Evolutionary conservation across 441 rosid genomes (phyloP), one percentile per base, ranked within the genome.

Genomic region (Viola pubescens): DNA sequence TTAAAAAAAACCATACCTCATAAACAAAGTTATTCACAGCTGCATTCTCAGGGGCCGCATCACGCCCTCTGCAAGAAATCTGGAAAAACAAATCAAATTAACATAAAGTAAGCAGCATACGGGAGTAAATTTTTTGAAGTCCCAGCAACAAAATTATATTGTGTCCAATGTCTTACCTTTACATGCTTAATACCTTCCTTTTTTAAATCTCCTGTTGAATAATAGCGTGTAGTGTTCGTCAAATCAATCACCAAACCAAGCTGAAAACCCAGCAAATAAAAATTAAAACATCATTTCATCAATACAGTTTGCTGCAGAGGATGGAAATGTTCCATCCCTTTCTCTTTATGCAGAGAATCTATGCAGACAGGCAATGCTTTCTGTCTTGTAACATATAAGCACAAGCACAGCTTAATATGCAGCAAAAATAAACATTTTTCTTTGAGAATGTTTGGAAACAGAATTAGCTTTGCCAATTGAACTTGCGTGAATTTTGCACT

Each of bases 161-260:
- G 41, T 8, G 4, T 37, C 7, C 11, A 55, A 34, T 6, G 26
- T 52, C 70, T 73, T 63, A 86, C 99, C 95, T 91, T 94, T 64
- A 94, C 88, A 73, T 94, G 79, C 75, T 94, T 90, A 63, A 94
- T 90, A 61, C 90, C 91, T 37, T 94, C 98, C 69, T 79, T 89
- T 84, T 85, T 87, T 80, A 94, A 75, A 72, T 91, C 98, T 40
- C 66, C 9, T 10, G 86, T 67, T 63, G 79, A 68, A 79, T 94
- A 94, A 82, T 94, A 91, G 52, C 95, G 95, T 42, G 78, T 73
- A 49, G 99, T 91, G 80, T 94, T 94, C 42, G 99, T 94, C 80
- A 94, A 77, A 86, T 94, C 99, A 66, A 94, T 91, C 75, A 94
- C 99, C 65, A 91, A 77, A 66, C 97, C 99, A 76, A 94, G 89